Evolutionary conservation across 768 basidiomycete species (phyloP).

Genomic region (Gloeostereum incarnatum): DNA sequence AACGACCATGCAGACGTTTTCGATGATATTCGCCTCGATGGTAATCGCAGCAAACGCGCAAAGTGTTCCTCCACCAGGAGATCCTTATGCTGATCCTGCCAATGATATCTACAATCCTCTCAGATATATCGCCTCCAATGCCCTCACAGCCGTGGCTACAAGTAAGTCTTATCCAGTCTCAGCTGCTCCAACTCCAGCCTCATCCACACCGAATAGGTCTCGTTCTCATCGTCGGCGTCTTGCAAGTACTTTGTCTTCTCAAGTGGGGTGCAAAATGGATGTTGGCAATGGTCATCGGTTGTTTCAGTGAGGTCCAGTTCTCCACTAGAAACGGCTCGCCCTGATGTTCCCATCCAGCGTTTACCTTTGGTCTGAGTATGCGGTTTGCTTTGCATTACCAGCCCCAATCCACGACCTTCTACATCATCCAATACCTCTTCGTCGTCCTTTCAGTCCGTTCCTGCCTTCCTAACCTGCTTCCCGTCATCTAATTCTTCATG

Average conservation of each 20-base stretch:
- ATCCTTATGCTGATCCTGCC: slow-evolving; percentile 40
- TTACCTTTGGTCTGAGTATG: slow-evolving; percentile 43
- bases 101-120: slow-evolving; percentile 45
- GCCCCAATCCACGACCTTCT: slow-evolving; percentile 42
- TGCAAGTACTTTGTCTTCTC: slow-evolving; percentile 31
- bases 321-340: too few species aligned
- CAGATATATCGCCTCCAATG: slow-evolving; percentile 46
- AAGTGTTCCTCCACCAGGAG: slow-evolving; percentile 18
- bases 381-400: slow-evolving; percentile 46
- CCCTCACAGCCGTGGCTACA: slow-evolving; percentile 39
- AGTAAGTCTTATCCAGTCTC: slow-evolving; percentile 19
- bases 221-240: slow-evolving; percentile 28
- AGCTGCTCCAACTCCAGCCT: neutral
- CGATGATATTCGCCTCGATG: slow-evolving; percentile 7
- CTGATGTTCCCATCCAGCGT: slow-evolving; percentile 25
- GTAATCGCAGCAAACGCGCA: slow-evolving; percentile 10
- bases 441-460: slow-evolving; percentile 46
- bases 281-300: slow-evolving; percentile 54
- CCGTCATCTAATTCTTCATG: neutral
- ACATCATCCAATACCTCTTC: slow-evolving; percentile 50
- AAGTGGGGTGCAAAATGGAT: slow-evolving; percentile 47
- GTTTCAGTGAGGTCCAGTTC: slow-evolving; percentile 30
- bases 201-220: slow-evolving; percentile 17
- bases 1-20: too few species aligned
- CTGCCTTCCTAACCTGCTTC: neutral